phyloP scores from a whole-genome alignment of 2,329 filamentous ascomycete species.

The Lasiodiplodia hormozganensis region DNA sequence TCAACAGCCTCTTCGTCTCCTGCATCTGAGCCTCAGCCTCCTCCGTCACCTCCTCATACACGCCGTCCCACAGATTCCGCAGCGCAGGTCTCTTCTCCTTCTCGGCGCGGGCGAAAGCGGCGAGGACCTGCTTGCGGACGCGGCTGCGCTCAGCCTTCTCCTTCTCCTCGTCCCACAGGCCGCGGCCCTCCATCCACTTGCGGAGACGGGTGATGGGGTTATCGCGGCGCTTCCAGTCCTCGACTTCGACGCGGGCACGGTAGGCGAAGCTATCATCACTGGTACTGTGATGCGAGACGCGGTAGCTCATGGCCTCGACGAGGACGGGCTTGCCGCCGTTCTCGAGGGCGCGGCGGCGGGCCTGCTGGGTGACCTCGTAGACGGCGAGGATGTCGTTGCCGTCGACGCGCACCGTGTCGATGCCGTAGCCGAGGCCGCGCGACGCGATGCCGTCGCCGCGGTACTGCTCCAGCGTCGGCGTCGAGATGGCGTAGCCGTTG shows the following conservation, averaged over 20 bases:
- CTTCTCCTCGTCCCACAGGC: constrained; percentile 82
- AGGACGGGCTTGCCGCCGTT: constrained; percentile 84
- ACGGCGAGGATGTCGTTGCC: constrained; percentile 96
- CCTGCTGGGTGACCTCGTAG: constrained; percentile 77
- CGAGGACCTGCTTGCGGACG: constrained; percentile 76
- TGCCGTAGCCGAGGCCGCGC: constrained; percentile 88
- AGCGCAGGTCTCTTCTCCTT: constrained; percentile 80
- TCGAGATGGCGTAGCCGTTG: constrained; percentile 91
- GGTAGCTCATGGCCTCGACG: constrained; percentile 96
- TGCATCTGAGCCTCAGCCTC: constrained; percentile 78
- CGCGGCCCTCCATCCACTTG: constrained; percentile 87
- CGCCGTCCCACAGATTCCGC: constrained; percentile 78
- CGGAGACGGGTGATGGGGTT: constrained; percentile 85
- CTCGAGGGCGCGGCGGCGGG: constrained; percentile 77
- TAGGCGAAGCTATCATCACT: constrained; percentile 98
- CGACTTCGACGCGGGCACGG: constrained; percentile 88
- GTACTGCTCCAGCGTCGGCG: constrained; percentile 88
- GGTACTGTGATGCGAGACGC: constrained; percentile 96
- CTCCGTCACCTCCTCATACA: constrained; percentile 87
- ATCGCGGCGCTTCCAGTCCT: constrained; percentile 90
- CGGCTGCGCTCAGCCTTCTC: constrained; percentile 75
- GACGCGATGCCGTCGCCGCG: constrained; percentile 90
- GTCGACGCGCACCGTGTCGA: constrained; percentile 89
- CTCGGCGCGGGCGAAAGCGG: constrained; percentile 84
- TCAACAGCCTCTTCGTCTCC: constrained; percentile 77